Evolutionary conservation across 2,329 filamentous ascomycete species (phyloP).

Genomic region (Xylaria arbuscula): DNA sequence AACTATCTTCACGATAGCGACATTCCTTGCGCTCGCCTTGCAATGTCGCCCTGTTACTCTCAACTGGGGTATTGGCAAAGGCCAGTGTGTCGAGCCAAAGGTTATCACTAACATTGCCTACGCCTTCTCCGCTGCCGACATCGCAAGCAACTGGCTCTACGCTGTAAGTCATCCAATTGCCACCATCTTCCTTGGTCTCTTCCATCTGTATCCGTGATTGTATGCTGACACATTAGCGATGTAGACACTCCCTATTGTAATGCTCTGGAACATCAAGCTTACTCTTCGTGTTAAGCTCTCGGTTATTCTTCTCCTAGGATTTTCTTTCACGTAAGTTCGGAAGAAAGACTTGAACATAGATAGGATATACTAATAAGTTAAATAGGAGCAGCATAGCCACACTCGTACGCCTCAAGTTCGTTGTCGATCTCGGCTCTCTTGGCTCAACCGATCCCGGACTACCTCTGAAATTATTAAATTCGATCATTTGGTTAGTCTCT

Average conservation of each 20-base stretch:
- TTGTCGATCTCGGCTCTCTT: slow-evolving; percentile 31
- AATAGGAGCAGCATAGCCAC: slow-evolving; percentile 36
- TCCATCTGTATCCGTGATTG: background rate
- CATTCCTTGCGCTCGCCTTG: slow-evolving; percentile 25
- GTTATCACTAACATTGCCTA: slow-evolving; percentile 28
- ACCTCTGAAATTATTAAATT: slow-evolving; percentile 23
- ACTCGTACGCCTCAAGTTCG: slow-evolving; percentile 34
- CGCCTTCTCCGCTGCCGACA: slow-evolving; percentile 29
- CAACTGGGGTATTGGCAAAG: slow-evolving; percentile 31
- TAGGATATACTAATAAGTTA: background rate
- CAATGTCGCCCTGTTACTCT: slow-evolving; percentile 31
- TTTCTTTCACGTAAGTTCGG: slow-evolving; percentile 29
- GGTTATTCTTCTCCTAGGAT: slow-evolving; percentile 26
- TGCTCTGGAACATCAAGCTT: slow-evolving; percentile 33
- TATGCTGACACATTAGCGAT: background rate
- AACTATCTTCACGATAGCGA: slow-evolving; percentile 24
- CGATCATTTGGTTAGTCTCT: slow-evolving; percentile 29
- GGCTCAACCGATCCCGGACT: slow-evolving; percentile 29
- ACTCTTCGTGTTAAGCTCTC: slow-evolving; percentile 31
- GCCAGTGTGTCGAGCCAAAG: slow-evolving; percentile 22
- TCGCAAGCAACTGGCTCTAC: slow-evolving; percentile 32
- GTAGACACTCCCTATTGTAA: slow-evolving; percentile 29
- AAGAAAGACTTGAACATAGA: background rate
- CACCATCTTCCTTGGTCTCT: background rate
- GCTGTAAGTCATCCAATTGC: slow-evolving; percentile 8